Conservation (phyloP, 2,329 filamentous ascomycete species). For the Verticillium dahliae region DNA sequence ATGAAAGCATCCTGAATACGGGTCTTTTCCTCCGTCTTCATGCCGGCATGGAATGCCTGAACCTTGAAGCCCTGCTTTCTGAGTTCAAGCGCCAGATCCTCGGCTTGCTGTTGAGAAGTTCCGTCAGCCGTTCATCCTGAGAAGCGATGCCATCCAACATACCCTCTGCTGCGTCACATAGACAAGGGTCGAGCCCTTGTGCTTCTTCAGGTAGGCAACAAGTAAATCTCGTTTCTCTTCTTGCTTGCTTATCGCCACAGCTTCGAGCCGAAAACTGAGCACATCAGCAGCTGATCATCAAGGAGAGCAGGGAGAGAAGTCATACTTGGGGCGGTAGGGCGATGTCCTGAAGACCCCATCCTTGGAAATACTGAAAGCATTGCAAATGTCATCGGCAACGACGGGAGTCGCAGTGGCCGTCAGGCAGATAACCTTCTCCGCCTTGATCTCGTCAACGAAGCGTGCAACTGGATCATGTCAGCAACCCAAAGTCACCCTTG, state of each 20-base stretch:
- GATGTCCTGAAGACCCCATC: slow-evolving; percentile 50
- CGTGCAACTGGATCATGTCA: slow-evolving; percentile 35
- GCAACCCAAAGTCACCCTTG: neutral
- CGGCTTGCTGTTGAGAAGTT: slow-evolving; percentile 29
- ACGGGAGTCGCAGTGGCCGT: slow-evolving; percentile 53
- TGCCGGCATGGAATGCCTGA: slow-evolving; percentile 42
- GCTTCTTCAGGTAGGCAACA: slow-evolving; percentile 38
- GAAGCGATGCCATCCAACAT: neutral
- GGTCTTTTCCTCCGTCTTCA: slow-evolving; percentile 36
- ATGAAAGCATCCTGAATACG: slow-evolving; percentile 46
- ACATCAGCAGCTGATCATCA: neutral
- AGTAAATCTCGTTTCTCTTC: slow-evolving; percentile 38
- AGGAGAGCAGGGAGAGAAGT: neutral
- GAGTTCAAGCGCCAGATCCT: slow-evolving; percentile 31
- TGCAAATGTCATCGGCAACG: slow-evolving; percentile 48
- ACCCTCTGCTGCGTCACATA: slow-evolving; percentile 53
- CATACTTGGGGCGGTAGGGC: slow-evolving; percentile 49
- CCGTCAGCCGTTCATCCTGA: slow-evolving; percentile 4
- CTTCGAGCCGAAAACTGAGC: slow-evolving; percentile 42
- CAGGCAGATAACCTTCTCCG: slow-evolving; percentile 52
- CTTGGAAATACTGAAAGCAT: slow-evolving; percentile 41
- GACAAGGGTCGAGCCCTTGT: slow-evolving; percentile 51
- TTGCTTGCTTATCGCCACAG: slow-evolving; percentile 32
- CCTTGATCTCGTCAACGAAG: slow-evolving; percentile 47
- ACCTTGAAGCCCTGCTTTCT: slow-evolving; percentile 30